Evolutionary conservation across 1,139 yeast species (phyloP).

Genomic region (Schwanniomyces etchellsii): DNA sequence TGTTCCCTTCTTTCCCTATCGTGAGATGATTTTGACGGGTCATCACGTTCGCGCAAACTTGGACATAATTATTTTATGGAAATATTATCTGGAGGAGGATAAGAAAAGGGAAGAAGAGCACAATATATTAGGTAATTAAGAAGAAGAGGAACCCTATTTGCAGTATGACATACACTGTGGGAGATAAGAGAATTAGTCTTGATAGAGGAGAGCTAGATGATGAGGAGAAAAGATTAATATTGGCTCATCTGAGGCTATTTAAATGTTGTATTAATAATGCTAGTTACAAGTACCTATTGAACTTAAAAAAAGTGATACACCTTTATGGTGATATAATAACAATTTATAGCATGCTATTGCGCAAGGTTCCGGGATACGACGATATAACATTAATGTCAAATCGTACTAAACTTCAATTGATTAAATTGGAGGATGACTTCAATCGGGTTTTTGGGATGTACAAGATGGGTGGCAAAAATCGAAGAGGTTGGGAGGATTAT

Average conservation of each 20-base stretch:
- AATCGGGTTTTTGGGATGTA: conserved; percentile 22
- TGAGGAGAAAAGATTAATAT: conserved; percentile 20
- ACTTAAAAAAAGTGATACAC: conserved; percentile 29
- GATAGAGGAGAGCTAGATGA: conserved; percentile 15
- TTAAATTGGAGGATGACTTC: conserved; percentile 29
- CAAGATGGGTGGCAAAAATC: not conserved
- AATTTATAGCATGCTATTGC: conserved; percentile 35
- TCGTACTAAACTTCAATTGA: conserved; percentile 17
- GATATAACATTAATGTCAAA: conserved; percentile 35
- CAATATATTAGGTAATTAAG: no score
- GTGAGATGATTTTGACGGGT: not conserved
- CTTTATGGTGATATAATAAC: conserved; percentile 34
- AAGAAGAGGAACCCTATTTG: not conserved
- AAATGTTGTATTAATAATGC: conserved; percentile 30
- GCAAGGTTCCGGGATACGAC: conserved; percentile 38
- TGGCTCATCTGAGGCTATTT: conserved; percentile 26
- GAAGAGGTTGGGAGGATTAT: conserved; percentile 21
- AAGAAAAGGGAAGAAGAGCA: no score
- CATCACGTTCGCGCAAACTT: not conserved
- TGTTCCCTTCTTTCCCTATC: not conserved
- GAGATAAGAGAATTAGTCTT: conserved; percentile 22
- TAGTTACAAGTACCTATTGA: conserved; percentile 21
- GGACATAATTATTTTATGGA: not conserved
- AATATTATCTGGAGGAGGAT: not conserved
- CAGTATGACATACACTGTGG: conserved; percentile 32